Evolutionary conservation across 2,329 filamentous ascomycete species (phyloP), one percentile per base, ranked within the genome.

Genomic region (Ceratocystiopsis sp.): DNA sequence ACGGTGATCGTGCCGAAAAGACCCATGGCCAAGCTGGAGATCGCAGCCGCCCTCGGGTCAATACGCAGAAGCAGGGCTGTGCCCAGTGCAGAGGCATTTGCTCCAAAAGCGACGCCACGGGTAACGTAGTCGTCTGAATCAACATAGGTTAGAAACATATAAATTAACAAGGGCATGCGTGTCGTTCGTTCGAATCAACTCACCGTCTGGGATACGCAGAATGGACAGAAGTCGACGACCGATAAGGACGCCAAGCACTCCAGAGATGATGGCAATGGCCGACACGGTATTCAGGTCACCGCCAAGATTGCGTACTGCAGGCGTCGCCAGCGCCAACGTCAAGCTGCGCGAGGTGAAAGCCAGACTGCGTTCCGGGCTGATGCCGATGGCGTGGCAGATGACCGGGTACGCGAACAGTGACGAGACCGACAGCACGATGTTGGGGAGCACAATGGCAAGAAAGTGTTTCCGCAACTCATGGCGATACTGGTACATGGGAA

Each of bases 401-500:
- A 58, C 52, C n/a, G 73, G 73, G 52, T 78, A 77, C 4, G 62
- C 64, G 53, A 76, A 71, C 8, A 78, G 59, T 15, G 70, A 73
- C 8, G 54, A 67, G 7, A 73, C 53, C 4, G 70, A 66, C 37
- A 77, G 57, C 6, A 59, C 50, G 6, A 74, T 53, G 48, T 67
- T 73, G 2, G 73, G 73, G 2, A 70, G 54, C 5, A 71, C 57
- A 44, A 78, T 75, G 36, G 67, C 63, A 36, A 65, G 50, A 50
- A 74, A 71, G 54, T 75, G 69, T 15, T 59, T 55, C 18, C 60
- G 59, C 14, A 78, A 62, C 57, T 77, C 71, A 35, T 65, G 61
- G 3, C 72, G 66, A 56, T 75, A 75, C 44, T 69, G 66, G 53
- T 69, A 76, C 70, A 77, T 77, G 0, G 73, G 72, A 16, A 78